A percentile compares a stretch with the other conserved stretches of the same genome.
phyloP scores from a whole-genome alignment of 768 basidiomycete species.

The Termitomyces sp. region DNA sequence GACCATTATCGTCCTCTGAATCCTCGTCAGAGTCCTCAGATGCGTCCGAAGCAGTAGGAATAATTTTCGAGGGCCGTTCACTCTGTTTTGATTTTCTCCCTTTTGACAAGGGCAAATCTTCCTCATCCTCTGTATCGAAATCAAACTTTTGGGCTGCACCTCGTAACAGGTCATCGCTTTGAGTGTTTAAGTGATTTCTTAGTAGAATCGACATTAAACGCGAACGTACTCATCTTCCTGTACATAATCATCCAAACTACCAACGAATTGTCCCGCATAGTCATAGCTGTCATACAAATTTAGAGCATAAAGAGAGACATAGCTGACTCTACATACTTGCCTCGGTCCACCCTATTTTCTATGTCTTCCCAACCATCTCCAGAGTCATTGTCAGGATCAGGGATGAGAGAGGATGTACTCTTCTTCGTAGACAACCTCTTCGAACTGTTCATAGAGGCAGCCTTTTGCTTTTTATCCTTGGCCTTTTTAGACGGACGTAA shows the following conservation, averaged over 20 bases:
- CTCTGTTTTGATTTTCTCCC: conserved; percentile 49
- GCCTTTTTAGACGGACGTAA: conserved; percentile 39
- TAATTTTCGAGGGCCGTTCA: conserved; percentile 40
- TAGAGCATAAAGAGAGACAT: conserved; percentile 5
- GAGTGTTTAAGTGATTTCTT: conserved; percentile 7
- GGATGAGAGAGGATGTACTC: conserved; percentile 13
- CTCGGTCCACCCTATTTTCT: conserved; percentile 40
- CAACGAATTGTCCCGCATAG: conserved; percentile 30
- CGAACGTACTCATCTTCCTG: conserved; percentile 40
- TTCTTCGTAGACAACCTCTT: conserved; percentile 19
- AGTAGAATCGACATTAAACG: neutral
- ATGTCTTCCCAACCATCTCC: conserved; percentile 62
- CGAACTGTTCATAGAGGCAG: conserved; percentile 13
- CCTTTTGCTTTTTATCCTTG: conserved; percentile 30
- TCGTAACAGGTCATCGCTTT: conserved; percentile 45
- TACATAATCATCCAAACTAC: conserved; percentile 44
- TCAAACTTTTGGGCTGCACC: conserved; percentile 56
- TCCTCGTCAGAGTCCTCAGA: conserved; percentile 44
- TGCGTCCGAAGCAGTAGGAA: conserved; percentile 43
- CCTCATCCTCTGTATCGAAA: conserved; percentile 56
- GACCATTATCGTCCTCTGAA: conserved; percentile 44
- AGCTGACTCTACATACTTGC: conserved; percentile 6
- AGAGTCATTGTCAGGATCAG: conserved; percentile 20
- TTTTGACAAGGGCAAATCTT: conserved; percentile 28
- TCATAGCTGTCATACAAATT: conserved; percentile 34